Evolutionary conservation across 345 rosid genomes (phyloP), one percentile per base, ranked within the genome.

Genomic region (Excoecaria agallocha): DNA sequence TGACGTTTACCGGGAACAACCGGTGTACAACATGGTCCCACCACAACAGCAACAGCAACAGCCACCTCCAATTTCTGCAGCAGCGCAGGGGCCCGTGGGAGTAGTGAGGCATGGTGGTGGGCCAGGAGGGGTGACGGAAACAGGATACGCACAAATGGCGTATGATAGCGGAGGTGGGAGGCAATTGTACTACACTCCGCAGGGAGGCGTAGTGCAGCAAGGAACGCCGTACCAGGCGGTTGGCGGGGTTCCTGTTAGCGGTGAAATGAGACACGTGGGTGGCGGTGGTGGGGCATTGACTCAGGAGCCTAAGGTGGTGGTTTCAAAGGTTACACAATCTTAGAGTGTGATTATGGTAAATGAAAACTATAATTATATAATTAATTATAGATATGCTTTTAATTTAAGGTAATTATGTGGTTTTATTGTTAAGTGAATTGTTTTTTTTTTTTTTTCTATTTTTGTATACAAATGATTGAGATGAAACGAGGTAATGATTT

Each of bases 1-100:
- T 1, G 97, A 91, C n/a, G 80, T 82, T 66, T 93, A 91, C 90
- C 76, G 96, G 58, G 98, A 93, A 38, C 95, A 84, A 37, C 88
- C 78, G 58, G n/a, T 87, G 10, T 91, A 86, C 85, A 88, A 82
- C 82, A 22, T 91, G 80, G 76, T 83, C 61, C 79, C 85, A 37
- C 84, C n/a, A 12, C 78, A 39, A 17, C 82, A 71, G 38, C n/a
- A n/a, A n/a, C n/a, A n/a, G n/a, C 80, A 75, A 24, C 66, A 43
- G 25, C 86, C 71, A 13, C 66, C 76, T 38, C 71, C 74, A 0
- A 61, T 70, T 8, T 54, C 83, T 4, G 76, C 84, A 41, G 74
- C 74, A 22, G 77, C 38, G 3, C 59, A 19, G 71, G 77, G 66
- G 1, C 73, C 75, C 1, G 63, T 80, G 77, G 85, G 82, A 30